These are phyloP conservation scores for Trifolium subterraneum DNA, from an alignment of 306 rosid genomes.

Conservation along the genomic window DNA sequence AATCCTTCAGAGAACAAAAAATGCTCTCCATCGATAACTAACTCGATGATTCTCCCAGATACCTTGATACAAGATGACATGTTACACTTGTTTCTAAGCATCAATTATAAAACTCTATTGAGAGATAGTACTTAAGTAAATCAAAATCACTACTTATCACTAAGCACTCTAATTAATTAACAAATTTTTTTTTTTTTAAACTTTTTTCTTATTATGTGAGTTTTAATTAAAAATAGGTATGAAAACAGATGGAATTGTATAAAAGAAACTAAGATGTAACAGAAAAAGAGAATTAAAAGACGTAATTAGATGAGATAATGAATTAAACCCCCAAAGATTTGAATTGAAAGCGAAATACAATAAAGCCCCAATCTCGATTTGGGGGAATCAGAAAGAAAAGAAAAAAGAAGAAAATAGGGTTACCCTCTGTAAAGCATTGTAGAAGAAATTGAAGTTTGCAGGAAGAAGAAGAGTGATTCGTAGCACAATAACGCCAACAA, in stretches of 20 bases:
- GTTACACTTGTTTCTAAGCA: no score
- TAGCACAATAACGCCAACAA: neutral
- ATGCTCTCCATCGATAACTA: no score
- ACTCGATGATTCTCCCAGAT: no score
- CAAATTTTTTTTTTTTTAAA: no score
- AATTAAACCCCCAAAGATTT: slow-evolving; percentile 16
- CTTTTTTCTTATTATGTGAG: no score
- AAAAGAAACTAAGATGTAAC: neutral
- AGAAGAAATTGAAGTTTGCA: neutral
- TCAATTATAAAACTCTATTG: no score
- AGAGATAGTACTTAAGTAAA: no score
- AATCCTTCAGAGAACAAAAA: no score
- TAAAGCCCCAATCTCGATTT: slow-evolving; percentile 27
- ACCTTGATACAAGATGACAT: neutral
- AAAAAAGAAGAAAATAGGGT: neutral
- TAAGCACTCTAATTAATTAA: slow-evolving; percentile 1
- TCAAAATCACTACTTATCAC: slow-evolving; percentile 14
- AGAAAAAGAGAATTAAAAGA: slow-evolving; percentile 6
- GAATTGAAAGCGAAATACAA: neutral
- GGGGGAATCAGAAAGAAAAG: neutral
- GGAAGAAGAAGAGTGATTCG: neutral
- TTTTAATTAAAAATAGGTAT: neutral
- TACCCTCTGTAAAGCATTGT: slow-evolving; percentile 72
- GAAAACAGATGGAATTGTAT: neutral
- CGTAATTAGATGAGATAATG: neutral